phyloP scores from a whole-genome alignment of 106 monocot genomes.

The Dendrobium nobile region DNA sequence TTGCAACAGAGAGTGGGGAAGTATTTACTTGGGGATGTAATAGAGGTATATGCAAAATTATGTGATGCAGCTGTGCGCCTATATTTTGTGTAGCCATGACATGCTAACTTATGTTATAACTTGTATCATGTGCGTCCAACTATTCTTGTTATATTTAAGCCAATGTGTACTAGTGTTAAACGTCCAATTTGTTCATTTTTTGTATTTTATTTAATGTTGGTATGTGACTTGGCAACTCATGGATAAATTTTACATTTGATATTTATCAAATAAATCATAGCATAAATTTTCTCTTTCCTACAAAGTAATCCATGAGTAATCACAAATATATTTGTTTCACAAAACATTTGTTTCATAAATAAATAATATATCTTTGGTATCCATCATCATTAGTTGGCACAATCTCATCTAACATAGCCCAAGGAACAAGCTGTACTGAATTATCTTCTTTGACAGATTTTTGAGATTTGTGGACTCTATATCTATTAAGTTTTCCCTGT shows the following conservation, averaged over 20 bases:
- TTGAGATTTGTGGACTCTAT: too few relatives aligned
- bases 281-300: background rate
- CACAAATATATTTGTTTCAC: too few relatives aligned
- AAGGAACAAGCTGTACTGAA: too few relatives aligned
- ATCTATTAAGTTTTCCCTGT: too few relatives aligned
- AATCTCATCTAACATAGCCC: too few relatives aligned
- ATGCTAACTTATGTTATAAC: background rate
- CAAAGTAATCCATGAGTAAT: too few relatives aligned
- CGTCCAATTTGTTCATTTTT: background rate
- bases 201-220: background rate
- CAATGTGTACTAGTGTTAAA: background rate
- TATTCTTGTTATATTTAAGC: background rate
- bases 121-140: background rate
- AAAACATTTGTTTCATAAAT: too few relatives aligned
- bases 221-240: background rate
- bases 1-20: conserved; percentile 87
- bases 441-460: too few relatives aligned
- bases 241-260: background rate
- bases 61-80: background rate
- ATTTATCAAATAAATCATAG: background rate
- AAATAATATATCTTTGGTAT: too few relatives aligned
- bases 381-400: too few relatives aligned
- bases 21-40: conserved; percentile 99
- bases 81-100: background rate
- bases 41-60: conserved; percentile 48